Percentiles rank a stretch among this genome's conserved stretches.
phyloP scores from a whole-genome alignment of 805 yeast species.

The Pichia ethanolica region DNA sequence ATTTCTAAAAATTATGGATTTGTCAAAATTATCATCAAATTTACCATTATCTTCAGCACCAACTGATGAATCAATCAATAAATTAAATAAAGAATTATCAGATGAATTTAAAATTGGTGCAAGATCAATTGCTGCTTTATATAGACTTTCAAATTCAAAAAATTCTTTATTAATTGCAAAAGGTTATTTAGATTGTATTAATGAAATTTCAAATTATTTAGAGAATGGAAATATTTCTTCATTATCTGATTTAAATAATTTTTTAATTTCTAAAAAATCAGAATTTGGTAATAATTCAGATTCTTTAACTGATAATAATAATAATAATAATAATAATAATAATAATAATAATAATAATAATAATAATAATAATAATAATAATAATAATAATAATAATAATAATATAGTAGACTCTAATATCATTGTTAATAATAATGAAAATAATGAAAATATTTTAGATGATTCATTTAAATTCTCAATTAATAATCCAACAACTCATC shows the following conservation, averaged over 20 bases:
- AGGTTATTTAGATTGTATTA: constrained; percentile 57
- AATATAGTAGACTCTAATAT: not conserved
- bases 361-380: no score
- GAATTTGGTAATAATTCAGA: constrained; percentile 12
- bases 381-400: no score
- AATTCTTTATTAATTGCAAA: constrained; percentile 39
- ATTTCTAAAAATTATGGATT: constrained; percentile 37
- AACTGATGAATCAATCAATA: constrained; percentile 38
- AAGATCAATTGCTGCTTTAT: constrained; percentile 59
- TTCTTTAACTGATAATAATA: not conserved
- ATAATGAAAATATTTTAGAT: constrained; percentile 1
- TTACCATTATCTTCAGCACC: constrained; percentile 48
- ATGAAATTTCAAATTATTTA: constrained; percentile 37
- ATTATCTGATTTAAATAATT: constrained; percentile 32
- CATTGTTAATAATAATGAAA: no score
- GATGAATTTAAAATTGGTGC: constrained; percentile 68
- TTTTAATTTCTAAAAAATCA: constrained; percentile 26
- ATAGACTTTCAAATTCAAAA: constrained; percentile 51
- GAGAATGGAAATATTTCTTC: constrained; percentile 20
- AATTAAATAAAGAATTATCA: constrained; percentile 46
- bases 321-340: no score
- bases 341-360: no score
- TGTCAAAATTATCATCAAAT: constrained; percentile 50
- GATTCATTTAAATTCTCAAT: constrained; percentile 15
- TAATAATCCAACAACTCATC: constrained; percentile 16